Evolutionary conservation across 306 rosid species (phyloP), one percentile per base, ranked within the genome.

Genomic region (Begonia loranthoides): DNA sequence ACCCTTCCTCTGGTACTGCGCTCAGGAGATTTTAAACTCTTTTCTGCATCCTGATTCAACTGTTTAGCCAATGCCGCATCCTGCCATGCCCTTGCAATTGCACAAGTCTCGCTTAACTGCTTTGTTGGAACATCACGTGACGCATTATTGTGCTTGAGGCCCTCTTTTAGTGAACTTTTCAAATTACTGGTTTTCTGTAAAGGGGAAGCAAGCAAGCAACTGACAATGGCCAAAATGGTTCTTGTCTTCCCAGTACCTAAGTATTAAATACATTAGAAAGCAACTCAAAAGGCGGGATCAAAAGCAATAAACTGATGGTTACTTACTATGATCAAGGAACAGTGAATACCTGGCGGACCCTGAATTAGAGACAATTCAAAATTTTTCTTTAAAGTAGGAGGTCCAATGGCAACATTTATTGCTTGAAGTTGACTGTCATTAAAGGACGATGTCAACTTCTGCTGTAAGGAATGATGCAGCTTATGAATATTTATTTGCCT

Each of bases 241-340:
- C 75, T 72, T 0, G 97, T 90, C 81, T 90, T 90, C 67, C 97
- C 97, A 64, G 97, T 85, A 71, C 97, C 97, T 90, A 64, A 54
- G 63, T 21, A 63, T 69, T 15, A 60, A 63, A 38, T 28, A 69
- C 40, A 55, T 65, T 54, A 62, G 33, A 59, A 54, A 65, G 38
- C 45, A 77, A 62, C 45, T 54, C 33, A 64, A 54, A 41, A 15
- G 54, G 61, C 44, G 34, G 38, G 59, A 59, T 60, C 44, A 48
- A 24, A 51, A 44, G 36, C 36, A 28, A 28, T 7, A 63, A 19
- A 46, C 21, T 49, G 48, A 39, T 41, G 74, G 48, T 51, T 48
- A 16, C 56, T 50, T 48, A 52, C 67, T 41, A 44, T 17, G 4
- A 44, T 56, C 17, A 33, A 12, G 49, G 61, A 64, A 59, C 57